Conservation (phyloP, 352 stramenopile genomes). For the Phytophthora citricola region DNA sequence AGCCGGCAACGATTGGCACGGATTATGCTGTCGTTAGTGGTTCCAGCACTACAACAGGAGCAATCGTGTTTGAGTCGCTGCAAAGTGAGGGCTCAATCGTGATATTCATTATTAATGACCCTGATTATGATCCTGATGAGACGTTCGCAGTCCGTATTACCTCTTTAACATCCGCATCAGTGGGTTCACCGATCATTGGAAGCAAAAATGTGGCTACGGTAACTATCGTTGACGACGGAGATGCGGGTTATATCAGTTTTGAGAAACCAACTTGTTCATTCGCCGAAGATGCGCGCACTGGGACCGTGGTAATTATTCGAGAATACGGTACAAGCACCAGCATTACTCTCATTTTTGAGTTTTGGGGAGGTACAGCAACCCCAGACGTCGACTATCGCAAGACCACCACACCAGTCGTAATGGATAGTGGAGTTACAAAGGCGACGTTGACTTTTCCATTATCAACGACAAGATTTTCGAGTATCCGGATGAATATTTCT, state of each 20-base stretch:
- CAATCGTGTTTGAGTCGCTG: slow-evolving; percentile 43
- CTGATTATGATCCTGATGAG: slow-evolving; percentile 50
- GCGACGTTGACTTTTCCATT: slow-evolving; percentile 54
- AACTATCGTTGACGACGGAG: slow-evolving; percentile 67
- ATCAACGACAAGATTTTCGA: slow-evolving; percentile 69
- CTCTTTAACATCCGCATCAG: slow-evolving; percentile 11
- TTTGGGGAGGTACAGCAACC: slow-evolving; percentile 45
- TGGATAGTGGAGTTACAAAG: slow-evolving; percentile 49
- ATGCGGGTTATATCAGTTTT: slow-evolving; percentile 67
- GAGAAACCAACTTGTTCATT: slow-evolving; percentile 36
- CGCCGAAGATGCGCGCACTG: slow-evolving; percentile 39
- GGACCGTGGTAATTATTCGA: slow-evolving; percentile 52
- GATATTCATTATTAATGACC: slow-evolving; percentile 57
- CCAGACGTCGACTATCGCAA: slow-evolving; percentile 58
- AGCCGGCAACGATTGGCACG: slow-evolving; percentile 35
- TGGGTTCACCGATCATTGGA: slow-evolving; percentile 42
- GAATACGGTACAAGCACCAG: slow-evolving; percentile 46
- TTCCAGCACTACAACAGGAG: slow-evolving; percentile 20
- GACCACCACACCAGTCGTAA: slow-evolving; percentile 23
- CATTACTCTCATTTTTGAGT: slow-evolving; percentile 49
- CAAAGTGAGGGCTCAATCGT: slow-evolving; percentile 34
- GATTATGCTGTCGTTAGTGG: slow-evolving; percentile 43
- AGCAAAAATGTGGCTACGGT: slow-evolving; percentile 38
- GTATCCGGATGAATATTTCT: slow-evolving; percentile 58
- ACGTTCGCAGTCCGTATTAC: slow-evolving; percentile 50